These are phyloP conservation scores for Aspergillus uvarum DNA, from an alignment of 2,329 filamentous ascomycete genomes.

Conservation along the genomic window DNA sequence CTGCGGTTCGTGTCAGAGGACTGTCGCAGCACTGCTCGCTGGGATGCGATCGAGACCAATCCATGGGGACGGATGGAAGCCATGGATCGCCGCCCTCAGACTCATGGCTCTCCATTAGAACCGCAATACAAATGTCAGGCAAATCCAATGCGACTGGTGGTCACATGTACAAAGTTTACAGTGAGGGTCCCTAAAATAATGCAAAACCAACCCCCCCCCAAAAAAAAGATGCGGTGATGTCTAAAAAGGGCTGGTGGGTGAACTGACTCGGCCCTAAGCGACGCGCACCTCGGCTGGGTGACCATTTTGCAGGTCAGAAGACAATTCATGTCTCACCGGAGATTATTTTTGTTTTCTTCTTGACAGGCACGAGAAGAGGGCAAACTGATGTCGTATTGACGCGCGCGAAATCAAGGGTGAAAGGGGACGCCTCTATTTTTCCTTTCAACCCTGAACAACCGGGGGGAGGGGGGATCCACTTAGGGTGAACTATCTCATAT, in stretches of 20 bases:
- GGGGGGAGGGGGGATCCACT: neutral
- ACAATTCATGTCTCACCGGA: slow-evolving; percentile 5
- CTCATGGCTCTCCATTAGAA: neutral
- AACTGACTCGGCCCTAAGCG: neutral
- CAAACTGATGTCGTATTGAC: neutral
- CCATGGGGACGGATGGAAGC: neutral
- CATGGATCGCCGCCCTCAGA: slow-evolving; percentile 1
- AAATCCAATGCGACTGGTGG: neutral
- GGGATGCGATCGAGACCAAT: slow-evolving; percentile 3
- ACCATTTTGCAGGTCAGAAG: slow-evolving; percentile 6
- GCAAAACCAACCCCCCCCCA: no score
- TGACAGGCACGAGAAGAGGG: neutral
- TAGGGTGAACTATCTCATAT: neutral
- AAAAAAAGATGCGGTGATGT: neutral
- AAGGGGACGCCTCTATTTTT: neutral
- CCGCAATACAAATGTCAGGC: neutral
- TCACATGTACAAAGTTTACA: neutral
- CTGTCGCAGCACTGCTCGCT: slow-evolving; percentile 11
- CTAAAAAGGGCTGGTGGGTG: neutral
- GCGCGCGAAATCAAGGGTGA: neutral
- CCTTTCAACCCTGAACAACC: neutral
- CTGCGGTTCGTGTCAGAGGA: slow-evolving; percentile 20
- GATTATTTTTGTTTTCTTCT: neutral
- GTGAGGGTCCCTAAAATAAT: neutral
- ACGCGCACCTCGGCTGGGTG: neutral